Base-by-base conservation (phyloP, 768 basidiomycete species). In the Paxillus rubicundulus region DNA sequence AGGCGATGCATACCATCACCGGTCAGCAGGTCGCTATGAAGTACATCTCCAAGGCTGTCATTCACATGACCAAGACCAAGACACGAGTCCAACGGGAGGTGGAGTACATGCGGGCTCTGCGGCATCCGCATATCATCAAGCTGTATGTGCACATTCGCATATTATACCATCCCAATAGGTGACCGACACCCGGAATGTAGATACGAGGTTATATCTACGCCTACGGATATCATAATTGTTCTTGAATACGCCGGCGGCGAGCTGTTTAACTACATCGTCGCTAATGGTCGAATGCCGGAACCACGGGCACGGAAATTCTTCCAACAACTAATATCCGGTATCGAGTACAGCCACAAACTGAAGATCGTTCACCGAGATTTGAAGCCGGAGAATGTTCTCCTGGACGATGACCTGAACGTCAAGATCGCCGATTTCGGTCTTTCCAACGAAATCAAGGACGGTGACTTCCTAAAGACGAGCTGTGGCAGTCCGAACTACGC, bases 351-450 rank as follows among this genome's bases (percentile, higher is more conserved):
- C 58, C 97, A 99, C 74, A 79, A 87, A 48, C 84, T 96, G 67
- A 94, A 94, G 74, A 98, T 99, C 67, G 96, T 98, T 1, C 97
- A 98, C 73, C 87, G 97, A 36, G 97, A 99, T 71, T 77, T 99
- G 44, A 99, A 99, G 70, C 97, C 97, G 1, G 97, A 99, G 70
- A 98, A 98, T 62, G 84, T 95, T 12, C 80, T 93, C 14, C 78
- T 92, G 6, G 89, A 92, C 70, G 87, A 89, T 47, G 83, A 87
- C 64, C 77, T 87, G 54, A 91, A 90, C 62, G 86, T 98, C 72
- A 99, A 99, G 73, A 98, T 99, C 56, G 95, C 93, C n/a, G 97
- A 99, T 75, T 99, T 98, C 68, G 97, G 97, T 2, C 77, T 99
- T 48, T 91, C 91, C 3, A 98, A 95, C 68, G 89, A 95, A 66